A percentile compares a stretch with the other conserved stretches of the same genome.
phyloP scores from a whole-genome alignment of 2,329 filamentous ascomycete species.

The Talaromyces sp. region DNA sequence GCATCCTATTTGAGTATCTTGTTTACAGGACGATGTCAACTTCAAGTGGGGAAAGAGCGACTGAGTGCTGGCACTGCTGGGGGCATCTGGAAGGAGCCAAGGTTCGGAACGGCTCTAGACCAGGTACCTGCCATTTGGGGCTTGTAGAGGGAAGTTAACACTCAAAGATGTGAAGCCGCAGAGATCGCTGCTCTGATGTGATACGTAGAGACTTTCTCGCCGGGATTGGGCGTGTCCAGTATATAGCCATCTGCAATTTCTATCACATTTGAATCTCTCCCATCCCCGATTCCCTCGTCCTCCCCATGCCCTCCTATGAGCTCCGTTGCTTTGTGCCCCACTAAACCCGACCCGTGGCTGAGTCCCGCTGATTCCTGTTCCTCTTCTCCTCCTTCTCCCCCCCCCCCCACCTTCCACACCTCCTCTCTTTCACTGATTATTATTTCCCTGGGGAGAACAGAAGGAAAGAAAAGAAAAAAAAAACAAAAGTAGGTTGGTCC shows the following conservation, averaged over 20 bases:
- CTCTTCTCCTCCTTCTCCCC: background rate
- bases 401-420: background rate
- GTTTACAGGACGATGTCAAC: background rate
- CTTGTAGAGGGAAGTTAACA: background rate
- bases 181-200: too few relatives aligned
- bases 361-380: slow-evolving; percentile 11
- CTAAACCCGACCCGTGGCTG: slow-evolving; percentile 20
- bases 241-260: background rate
- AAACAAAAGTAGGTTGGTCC: too few relatives aligned
- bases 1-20: too few relatives aligned
- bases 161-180: too few relatives aligned
- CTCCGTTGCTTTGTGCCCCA: slow-evolving; percentile 16
- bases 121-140: background rate
- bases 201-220: too few relatives aligned
- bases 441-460: too few relatives aligned
- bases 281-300: too few relatives aligned
- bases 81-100: slow-evolving; percentile 5
- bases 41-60: background rate
- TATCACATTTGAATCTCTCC: background rate
- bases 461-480: too few relatives aligned
- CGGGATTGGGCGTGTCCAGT: too few relatives aligned
- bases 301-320: background rate
- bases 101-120: slow-evolving; percentile 7
- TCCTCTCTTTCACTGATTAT: background rate
- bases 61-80: too few relatives aligned